Evolutionary conservation across 441 rosid species (phyloP), one percentile per base, ranked within the genome.

Genomic region (Iberis amara): DNA sequence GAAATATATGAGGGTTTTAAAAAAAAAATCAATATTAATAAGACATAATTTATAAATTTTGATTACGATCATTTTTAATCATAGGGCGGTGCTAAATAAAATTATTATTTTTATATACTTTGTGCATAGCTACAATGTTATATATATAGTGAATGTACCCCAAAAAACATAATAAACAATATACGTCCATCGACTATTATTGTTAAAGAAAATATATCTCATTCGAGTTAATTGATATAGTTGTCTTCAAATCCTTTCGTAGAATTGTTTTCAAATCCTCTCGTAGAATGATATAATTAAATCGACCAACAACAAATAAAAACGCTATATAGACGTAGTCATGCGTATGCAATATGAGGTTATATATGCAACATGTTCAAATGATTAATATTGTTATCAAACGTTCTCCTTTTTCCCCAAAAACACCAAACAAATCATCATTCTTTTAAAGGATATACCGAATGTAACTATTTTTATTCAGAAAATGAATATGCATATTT

Each of bases 371-470:
- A 23, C 54, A 57, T 65, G 59, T 57, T 32, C 55, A 38, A 58
- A 65, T 65, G 59, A 65, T 64, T 50, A 36, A 43, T 53, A 43
- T 42, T 57, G 39, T 63, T 51, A 14, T 24, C 47, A 11, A 51
- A 44, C 38, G 44, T 15, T 50, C 24, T 31, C 35, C 39, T n/a
- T 31, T 57, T 21, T 39, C 49, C 38, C 64, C 39, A 38, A 27
- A 42, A 65, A 51, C 2, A 37, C 38, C 47, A 51, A 43, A 43
- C 5, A 64, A 44, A 21, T 39, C 27, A 65, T 57, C 49, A 8
- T 57, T 4, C 41, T 7, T 32, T 4, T 5, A 59, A 62, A 62
- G 43, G 32, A 11, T 9, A 36, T 37, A 37, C 8, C 4, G 13
- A 37, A 44, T 57, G 30, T 37, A 11, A 26, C 33, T 35, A 48